Percentiles rank a stretch among this genome's conserved stretches.
Conservation (phyloP, 345 rosid species). For the Populus simonii region DNA sequence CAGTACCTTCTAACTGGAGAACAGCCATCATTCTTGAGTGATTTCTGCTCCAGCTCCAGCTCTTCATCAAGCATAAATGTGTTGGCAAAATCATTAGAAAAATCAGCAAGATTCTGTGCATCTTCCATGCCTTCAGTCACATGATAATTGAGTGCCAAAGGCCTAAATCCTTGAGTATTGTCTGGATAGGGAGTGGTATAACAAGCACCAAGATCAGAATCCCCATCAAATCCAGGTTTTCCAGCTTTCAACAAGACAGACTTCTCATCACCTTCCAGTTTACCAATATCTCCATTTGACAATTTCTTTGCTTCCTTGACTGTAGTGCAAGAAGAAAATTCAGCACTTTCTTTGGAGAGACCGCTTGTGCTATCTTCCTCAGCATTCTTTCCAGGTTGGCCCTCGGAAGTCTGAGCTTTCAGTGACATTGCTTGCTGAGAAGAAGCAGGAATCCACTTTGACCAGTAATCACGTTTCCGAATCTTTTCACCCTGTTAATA, state of each 20-base stretch:
- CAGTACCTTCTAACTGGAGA: constrained; percentile 56
- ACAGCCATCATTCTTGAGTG: constrained; percentile 39
- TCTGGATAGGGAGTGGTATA: constrained; percentile 7
- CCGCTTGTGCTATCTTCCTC: constrained; percentile 28
- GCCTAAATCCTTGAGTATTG: constrained; percentile 33
- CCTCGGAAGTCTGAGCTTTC: constrained; percentile 37
- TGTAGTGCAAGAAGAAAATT: neutral
- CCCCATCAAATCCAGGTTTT: constrained; percentile 16
- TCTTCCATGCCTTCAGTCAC: constrained; percentile 27
- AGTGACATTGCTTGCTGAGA: constrained; percentile 16
- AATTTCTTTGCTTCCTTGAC: constrained; percentile 16
- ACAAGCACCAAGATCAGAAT: constrained; percentile 20
- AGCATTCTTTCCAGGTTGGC: constrained; percentile 33
- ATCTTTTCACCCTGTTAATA: constrained; percentile 64
- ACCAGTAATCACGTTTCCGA: constrained; percentile 73
- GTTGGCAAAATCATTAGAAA: constrained; percentile 63
- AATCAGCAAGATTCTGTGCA: constrained; percentile 39
- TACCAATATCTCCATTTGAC: constrained; percentile 10
- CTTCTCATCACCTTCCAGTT: constrained; percentile 13
- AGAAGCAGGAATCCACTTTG: constrained; percentile 60
- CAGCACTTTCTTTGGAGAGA: constrained; percentile 25
- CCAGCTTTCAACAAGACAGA: constrained; percentile 15
- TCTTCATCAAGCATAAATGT: constrained; percentile 97
- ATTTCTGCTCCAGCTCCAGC: constrained; percentile 77
- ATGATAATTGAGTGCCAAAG: constrained; percentile 27